These are phyloP conservation scores for Penicillium simplicissimum DNA, from an alignment of 495 filamentous ascomycete genomes.

Conservation along the genomic window DNA sequence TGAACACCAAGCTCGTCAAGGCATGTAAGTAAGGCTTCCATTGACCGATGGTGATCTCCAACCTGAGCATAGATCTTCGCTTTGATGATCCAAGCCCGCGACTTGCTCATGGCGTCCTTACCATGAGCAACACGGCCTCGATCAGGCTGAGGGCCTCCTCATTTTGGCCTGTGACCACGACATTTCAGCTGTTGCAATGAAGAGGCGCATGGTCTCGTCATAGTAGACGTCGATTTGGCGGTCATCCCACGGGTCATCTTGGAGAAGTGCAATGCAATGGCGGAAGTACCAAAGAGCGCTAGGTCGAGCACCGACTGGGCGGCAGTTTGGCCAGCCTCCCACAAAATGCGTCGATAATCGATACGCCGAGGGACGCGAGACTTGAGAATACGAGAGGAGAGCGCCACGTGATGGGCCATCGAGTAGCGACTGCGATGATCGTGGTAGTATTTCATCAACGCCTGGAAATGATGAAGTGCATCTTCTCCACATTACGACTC, in stretches of 20 bases:
- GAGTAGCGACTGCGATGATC: conserved; percentile 63
- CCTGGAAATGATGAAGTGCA: conserved; percentile 89
- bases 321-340: conserved; percentile 72
- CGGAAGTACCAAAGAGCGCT: conserved; percentile 78
- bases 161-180: conserved; percentile 70
- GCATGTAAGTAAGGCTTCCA: conserved; percentile 66
- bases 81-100: conserved; percentile 74
- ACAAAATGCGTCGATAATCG: conserved; percentile 70
- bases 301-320: conserved; percentile 73
- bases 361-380: conserved; percentile 56
- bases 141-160: conserved; percentile 64
- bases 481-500: conserved; percentile 64
- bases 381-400: conserved; percentile 71
- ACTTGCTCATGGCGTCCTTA: conserved; percentile 69
- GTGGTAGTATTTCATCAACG: conserved; percentile 68
- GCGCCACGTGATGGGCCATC: conserved; percentile 73
- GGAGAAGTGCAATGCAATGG: conserved; percentile 73
- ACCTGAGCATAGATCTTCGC: conserved; percentile 72
- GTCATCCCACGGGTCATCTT: conserved; percentile 76
- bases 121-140: conserved; percentile 60
- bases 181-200: conserved; percentile 77
- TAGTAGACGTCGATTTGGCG: conserved; percentile 71
- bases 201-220: conserved; percentile 76
- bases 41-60: conserved; percentile 67
- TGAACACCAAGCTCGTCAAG: conserved; percentile 65